These are phyloP conservation scores for Ceratocystis cacaofunesta DNA, from an alignment of 2,329 filamentous ascomycete species.

Conservation along the genomic window DNA sequence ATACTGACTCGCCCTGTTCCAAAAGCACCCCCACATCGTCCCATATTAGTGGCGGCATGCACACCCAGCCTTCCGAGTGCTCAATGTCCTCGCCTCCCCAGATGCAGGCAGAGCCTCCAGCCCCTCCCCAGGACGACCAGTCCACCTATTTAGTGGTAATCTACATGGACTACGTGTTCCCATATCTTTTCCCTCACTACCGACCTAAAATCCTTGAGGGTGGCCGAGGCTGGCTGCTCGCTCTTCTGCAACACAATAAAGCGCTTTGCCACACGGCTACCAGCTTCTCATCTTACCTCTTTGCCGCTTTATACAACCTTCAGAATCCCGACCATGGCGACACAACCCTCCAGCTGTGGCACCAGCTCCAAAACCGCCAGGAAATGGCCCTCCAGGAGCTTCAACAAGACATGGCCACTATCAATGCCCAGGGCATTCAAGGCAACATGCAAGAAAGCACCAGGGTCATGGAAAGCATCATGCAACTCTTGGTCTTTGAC, in stretches of 20 bases:
- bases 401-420: conserved; percentile 28
- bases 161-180: conserved; percentile 47
- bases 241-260: conserved; percentile 40
- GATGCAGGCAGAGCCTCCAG: background rate
- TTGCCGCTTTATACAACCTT: conserved; percentile 28
- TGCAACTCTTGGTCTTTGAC: conserved; percentile 41
- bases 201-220: conserved; percentile 38
- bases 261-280: conserved; percentile 43
- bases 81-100: conserved; percentile 16
- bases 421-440: conserved; percentile 24
- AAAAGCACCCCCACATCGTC: conserved; percentile 13
- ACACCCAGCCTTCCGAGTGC: conserved; percentile 15
- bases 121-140: conserved; percentile 10
- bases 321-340: conserved; percentile 22
- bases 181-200: conserved; percentile 50
- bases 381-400: conserved; percentile 32
- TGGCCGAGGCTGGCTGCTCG: conserved; percentile 46
- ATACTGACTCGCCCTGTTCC: conserved; percentile 13
- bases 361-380: conserved; percentile 31
- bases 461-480: conserved; percentile 34
- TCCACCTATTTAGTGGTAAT: conserved; percentile 35
- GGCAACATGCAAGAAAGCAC: conserved; percentile 25
- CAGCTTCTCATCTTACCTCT: conserved; percentile 43
- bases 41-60: conserved; percentile 7
- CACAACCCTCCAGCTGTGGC: conserved; percentile 26